Evolutionary conservation across 2,329 filamentous ascomycete genomes (phyloP).

Genomic region (Aureobasidium sp.): DNA sequence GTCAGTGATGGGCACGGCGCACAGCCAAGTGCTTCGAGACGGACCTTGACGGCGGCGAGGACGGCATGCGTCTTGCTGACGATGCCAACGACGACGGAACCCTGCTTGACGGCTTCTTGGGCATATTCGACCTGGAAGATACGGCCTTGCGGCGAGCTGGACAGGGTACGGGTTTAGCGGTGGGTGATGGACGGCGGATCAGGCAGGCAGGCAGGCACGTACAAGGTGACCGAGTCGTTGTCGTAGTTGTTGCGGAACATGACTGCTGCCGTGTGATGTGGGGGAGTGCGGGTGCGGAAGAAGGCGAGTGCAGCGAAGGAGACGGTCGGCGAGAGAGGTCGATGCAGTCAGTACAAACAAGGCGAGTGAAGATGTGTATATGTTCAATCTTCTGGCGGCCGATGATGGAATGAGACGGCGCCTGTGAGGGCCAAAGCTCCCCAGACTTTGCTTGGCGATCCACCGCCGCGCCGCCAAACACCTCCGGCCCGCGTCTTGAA

Average conservation of each 20-base stretch:
- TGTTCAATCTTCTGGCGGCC: neutral
- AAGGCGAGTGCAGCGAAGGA: constrained; percentile 1
- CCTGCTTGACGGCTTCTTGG: constrained; percentile 96
- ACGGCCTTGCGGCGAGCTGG: constrained; percentile 94
- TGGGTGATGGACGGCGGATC: neutral
- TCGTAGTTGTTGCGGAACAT: constrained; percentile 99
- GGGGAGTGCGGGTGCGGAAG: constrained; percentile 14
- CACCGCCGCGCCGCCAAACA: neutral
- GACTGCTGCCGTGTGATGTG: constrained; percentile 38
- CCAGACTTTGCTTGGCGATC: constrained; percentile 7
- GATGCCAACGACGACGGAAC: constrained; percentile 92
- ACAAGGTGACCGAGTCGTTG: constrained; percentile 99
- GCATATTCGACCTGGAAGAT: constrained; percentile 99
- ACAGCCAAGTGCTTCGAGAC: constrained; percentile 7
- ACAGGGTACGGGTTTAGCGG: neutral
- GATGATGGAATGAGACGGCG: constrained; percentile 11
- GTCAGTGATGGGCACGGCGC: neutral
- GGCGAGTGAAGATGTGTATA: neutral
- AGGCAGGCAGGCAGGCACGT: constrained; percentile 33
- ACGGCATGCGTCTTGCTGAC: constrained; percentile 98
- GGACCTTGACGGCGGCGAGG: constrained; percentile 90
- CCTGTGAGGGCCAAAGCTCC: constrained; percentile 5
- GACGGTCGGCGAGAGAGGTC: neutral
- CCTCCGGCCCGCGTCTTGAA: neutral
- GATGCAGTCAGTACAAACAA: neutral